These are phyloP conservation scores for Colletotrichum theobromicola DNA, from an alignment of 2,329 filamentous ascomycete species.

Conservation along the genomic window DNA sequence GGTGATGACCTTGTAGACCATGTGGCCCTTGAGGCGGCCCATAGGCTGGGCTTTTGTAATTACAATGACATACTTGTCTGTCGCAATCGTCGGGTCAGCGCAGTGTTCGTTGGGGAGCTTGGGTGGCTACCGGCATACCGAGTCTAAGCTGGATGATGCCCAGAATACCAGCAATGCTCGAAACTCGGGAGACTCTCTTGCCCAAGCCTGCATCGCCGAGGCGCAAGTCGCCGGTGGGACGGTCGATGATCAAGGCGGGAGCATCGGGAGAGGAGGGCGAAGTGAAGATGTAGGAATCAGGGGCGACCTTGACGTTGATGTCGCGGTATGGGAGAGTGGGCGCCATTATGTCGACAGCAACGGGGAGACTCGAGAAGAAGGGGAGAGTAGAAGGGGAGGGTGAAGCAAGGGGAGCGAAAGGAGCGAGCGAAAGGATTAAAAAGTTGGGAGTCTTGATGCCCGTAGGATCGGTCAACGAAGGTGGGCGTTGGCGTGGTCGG, in stretches of 20 bases:
- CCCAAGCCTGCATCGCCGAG: conserved; percentile 81
- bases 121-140: conserved; percentile 60
- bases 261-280: conserved; percentile 93
- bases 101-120: neutral
- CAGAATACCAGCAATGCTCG: conserved; percentile 92
- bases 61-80: conserved; percentile 94
- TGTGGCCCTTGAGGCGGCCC: conserved; percentile 91
- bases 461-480: neutral
- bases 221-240: conserved; percentile 88
- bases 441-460: neutral
- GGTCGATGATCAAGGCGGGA: conserved; percentile 85
- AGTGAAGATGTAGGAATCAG: conserved; percentile 93
- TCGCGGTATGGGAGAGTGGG: conserved; percentile 79
- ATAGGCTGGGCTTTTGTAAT: conserved; percentile 94
- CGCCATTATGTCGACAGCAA: conserved; percentile 36
- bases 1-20: conserved; percentile 90
- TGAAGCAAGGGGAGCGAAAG: neutral
- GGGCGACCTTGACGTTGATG: conserved; percentile 93
- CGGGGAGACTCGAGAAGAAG: neutral
- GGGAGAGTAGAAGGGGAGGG: neutral
- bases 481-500: neutral
- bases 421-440: neutral
- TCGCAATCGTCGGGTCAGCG: conserved; percentile 4
- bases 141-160: conserved; percentile 93
- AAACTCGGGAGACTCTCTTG: conserved; percentile 76